These are phyloP conservation scores for Trichosporon sp. DNA, from an alignment of 1,284 basidiomycete genomes.

Conservation along the genomic window DNA sequence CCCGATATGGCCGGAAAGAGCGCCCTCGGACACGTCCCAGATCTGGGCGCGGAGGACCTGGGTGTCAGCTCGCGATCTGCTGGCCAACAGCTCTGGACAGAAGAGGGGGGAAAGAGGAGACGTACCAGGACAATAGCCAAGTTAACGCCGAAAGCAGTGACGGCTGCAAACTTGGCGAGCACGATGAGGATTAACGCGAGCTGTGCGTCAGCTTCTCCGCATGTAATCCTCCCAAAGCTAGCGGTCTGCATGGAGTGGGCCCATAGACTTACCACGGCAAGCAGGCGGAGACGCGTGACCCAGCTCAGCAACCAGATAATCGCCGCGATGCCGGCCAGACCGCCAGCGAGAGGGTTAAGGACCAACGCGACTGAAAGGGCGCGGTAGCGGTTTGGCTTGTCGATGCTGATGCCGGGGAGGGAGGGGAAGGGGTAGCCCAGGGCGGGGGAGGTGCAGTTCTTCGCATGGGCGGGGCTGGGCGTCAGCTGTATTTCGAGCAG, in stretches of 20 bases:
- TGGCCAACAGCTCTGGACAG: too few species aligned
- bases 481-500: constrained; percentile 1
- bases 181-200: neutral
- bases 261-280: constrained; percentile 41
- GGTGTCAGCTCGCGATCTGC: neutral
- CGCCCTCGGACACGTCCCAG: constrained; percentile 36
- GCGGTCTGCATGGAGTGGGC: too few species aligned
- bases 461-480: neutral
- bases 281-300: constrained; percentile 37
- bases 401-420: constrained; percentile 16
- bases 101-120: neutral
- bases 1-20: constrained; percentile 41
- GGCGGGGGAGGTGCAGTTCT: constrained; percentile 37
- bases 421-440: constrained; percentile 45
- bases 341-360: constrained; percentile 48
- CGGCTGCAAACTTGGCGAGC: neutral
- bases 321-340: constrained; percentile 40
- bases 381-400: constrained; percentile 29
- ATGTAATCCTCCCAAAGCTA: too few species aligned
- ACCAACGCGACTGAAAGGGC: constrained; percentile 40
- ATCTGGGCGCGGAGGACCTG: constrained; percentile 41
- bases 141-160: constrained; percentile 28
- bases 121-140: constrained; percentile 41
- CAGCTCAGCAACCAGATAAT: constrained; percentile 43
- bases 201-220: neutral